A percentile compares a stretch with the other conserved stretches of the same genome.
phyloP scores from a whole-genome alignment of 2,329 filamentous ascomycete species.

The Cryphonectria nitschkei region DNA sequence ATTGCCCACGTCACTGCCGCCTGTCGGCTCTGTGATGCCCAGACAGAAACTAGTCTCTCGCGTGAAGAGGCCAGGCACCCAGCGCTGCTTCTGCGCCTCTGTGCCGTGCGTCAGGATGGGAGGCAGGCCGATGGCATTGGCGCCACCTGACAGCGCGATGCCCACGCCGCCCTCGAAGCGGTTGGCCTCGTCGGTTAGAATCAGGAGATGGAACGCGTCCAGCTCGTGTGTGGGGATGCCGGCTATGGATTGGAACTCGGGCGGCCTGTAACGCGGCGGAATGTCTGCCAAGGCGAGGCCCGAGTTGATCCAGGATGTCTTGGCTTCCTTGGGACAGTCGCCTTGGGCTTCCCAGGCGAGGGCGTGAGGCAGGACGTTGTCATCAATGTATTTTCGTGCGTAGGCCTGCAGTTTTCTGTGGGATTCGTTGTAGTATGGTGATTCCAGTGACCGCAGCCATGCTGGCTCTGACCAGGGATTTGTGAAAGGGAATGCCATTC shows the following conservation, averaged over 20 bases:
- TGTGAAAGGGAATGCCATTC: background rate
- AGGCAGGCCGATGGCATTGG: conserved; percentile 52
- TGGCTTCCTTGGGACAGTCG: conserved; percentile 48
- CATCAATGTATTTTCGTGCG: conserved; percentile 61
- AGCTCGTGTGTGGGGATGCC: conserved; percentile 42
- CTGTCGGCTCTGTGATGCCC: conserved; percentile 36
- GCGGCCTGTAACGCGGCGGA: conserved; percentile 42
- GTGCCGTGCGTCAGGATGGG: conserved; percentile 35
- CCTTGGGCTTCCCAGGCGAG: conserved; percentile 65
- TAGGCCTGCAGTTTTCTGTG: conserved; percentile 60
- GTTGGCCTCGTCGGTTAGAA: conserved; percentile 42
- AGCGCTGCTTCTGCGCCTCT: conserved; percentile 34
- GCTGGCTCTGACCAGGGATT: conserved; percentile 35
- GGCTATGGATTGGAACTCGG: conserved; percentile 45
- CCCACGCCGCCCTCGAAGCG: conserved; percentile 56
- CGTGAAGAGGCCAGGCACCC: conserved; percentile 50
- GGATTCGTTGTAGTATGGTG: conserved; percentile 64
- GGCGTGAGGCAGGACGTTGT: conserved; percentile 58
- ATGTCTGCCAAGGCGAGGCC: conserved; percentile 39
- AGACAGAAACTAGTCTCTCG: conserved; percentile 46
- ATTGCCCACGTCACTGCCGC: conserved; percentile 65
- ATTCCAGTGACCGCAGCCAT: conserved; percentile 33
- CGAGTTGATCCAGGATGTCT: conserved; percentile 39
- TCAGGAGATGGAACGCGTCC: conserved; percentile 43
- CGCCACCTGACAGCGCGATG: conserved; percentile 59